These are phyloP conservation scores for Trichoderma sp. DNA, from an alignment of 2,329 filamentous ascomycete species.

Conservation along the genomic window DNA sequence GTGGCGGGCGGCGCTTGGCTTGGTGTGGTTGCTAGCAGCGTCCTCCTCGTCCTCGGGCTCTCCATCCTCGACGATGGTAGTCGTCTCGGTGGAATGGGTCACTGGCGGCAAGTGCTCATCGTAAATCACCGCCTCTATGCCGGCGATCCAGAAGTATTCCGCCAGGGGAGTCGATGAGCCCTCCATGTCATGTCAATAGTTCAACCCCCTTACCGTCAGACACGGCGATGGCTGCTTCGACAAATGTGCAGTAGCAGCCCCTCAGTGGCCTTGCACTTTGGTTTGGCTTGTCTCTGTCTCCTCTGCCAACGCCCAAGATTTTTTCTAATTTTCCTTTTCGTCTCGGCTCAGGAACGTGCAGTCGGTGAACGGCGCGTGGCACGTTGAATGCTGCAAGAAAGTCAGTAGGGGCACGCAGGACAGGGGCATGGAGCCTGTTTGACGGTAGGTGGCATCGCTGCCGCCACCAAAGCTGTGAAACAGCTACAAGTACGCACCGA, in stretches of 20 bases:
- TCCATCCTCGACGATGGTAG: constrained; percentile 65
- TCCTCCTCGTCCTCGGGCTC: constrained; percentile 62
- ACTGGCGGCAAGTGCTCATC: constrained; percentile 50
- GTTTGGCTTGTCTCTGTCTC: not conserved
- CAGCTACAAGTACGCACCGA: constrained; percentile 18
- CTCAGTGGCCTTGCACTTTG: not conserved
- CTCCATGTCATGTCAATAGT: constrained; percentile 56
- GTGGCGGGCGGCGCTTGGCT: constrained; percentile 49
- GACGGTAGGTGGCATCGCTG: constrained; percentile 22
- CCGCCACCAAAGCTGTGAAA: constrained; percentile 21
- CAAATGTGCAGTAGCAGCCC: not conserved
- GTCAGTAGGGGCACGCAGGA: constrained; percentile 24
- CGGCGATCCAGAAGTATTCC: constrained; percentile 77
- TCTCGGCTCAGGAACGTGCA: not conserved
- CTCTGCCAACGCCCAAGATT: not conserved
- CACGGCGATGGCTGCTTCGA: constrained; percentile 1
- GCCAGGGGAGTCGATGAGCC: constrained; percentile 65
- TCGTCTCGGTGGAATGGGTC: constrained; percentile 48
- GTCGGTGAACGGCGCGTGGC: constrained; percentile 23
- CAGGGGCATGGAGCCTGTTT: constrained; percentile 20
- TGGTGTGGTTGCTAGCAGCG: constrained; percentile 35
- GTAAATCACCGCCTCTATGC: constrained; percentile 68
- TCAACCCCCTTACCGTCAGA: constrained; percentile 28
- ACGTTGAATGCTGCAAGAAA: constrained; percentile 21
- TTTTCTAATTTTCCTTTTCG: not conserved